Evolutionary conservation across 345 rosid genomes (phyloP).

Genomic region (Isatis tinctoria): DNA sequence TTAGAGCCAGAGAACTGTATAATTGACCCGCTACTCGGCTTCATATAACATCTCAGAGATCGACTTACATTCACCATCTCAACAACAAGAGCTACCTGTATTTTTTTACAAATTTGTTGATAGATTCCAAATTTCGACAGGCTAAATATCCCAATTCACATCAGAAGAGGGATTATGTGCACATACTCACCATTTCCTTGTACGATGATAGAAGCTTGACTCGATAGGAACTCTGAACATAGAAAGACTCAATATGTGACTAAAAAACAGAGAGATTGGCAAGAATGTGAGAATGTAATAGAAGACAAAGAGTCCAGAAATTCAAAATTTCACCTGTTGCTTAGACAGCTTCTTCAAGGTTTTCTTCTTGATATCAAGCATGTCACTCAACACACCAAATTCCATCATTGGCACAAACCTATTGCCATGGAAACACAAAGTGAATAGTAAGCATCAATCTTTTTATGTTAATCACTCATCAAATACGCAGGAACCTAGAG

Average conservation of each 20-base stretch:
- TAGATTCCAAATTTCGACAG: background rate
- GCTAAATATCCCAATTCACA: background rate
- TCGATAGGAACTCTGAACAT: constrained; percentile 50
- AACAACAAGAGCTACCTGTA: constrained; percentile 56
- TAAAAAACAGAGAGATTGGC: background rate
- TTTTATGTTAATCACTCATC: background rate
- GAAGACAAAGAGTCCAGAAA: background rate
- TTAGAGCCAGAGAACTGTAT: constrained; percentile 54
- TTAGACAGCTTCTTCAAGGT: constrained; percentile 60
- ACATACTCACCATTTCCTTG: constrained; percentile 66
- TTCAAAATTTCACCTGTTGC: constrained; percentile 52
- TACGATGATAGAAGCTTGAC: constrained; percentile 59
- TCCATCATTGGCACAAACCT: constrained; percentile 80
- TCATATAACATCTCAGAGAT: constrained; percentile 64
- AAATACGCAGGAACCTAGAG: background rate
- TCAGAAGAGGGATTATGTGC: background rate
- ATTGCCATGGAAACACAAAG: constrained; percentile 8
- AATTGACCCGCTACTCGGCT: constrained; percentile 46
- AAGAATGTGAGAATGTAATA: background rate
- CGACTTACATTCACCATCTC: constrained; percentile 53
- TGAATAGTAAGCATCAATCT: background rate
- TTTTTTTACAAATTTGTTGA: constrained; percentile 3
- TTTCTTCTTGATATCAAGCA: constrained; percentile 60
- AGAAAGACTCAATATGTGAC: background rate
- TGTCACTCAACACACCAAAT: constrained; percentile 67